Evolutionary conservation across 805 yeast species (phyloP), one percentile per base, ranked within the genome.

Genomic region (Lipomyces kockii): DNA sequence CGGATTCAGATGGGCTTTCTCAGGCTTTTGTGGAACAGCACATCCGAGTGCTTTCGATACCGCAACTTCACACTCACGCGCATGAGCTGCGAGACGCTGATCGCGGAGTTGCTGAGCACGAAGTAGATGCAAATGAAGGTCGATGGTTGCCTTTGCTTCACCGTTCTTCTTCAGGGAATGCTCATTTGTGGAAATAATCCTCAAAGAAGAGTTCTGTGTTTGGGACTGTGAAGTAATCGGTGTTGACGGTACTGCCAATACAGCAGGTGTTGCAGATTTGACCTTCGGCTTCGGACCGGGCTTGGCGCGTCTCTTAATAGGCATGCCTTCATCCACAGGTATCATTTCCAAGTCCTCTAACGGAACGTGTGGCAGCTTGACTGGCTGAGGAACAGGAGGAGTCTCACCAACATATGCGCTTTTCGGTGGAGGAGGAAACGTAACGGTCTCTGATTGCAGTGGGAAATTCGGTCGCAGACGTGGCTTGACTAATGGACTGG

Each of bases 1-100:
- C 27, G 83, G 83, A 66, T 80, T 80, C 2, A 82, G 79, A 34
- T 75, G 75, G 27, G 80, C 79, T 22, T 80, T 73, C 52, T 79
- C 80, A 0, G 83, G 83, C 60, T 76, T 76, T 22, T 71, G 68
- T 0, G 83, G 83, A 39, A 76, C 71, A 29, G 76, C 77, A 17
- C 51, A 57, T 1, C 82, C 83, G n/a, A 80, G 69, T 62, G 77
- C 78, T 56, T 74, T 54, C 4, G 52, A 20, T 0, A 70, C 37
- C 9, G 70, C 64, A 3, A 29, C 51, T 6, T 60, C 61, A 14
- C 65, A 68, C 25, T 52, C 66, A n/a, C 52, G 51, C 22, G 52
- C 51, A 46, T 65, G 66, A 29, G 49, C 57, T 6, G 62, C 64
- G 20, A 64, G 57, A 4, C 72, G 65, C 20, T 35, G 35, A 32